Base-by-base conservation (phyloP, 2,329 filamentous ascomycete species). In the Hyphodiscus sp. region DNA sequence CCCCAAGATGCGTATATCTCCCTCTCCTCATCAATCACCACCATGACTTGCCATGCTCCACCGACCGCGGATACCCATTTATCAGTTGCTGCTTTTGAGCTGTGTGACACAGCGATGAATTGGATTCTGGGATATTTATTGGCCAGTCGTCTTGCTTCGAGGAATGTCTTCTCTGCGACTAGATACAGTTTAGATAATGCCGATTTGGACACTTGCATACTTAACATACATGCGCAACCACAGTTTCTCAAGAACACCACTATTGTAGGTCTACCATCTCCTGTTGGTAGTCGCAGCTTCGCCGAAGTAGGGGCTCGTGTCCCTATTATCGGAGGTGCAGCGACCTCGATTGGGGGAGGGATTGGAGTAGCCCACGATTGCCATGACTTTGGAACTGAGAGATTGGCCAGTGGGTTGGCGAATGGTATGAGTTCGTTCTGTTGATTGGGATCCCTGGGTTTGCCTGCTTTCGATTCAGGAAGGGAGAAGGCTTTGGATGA, bases 101-200 rank as follows among this genome's bases (percentile, higher is more conserved):
- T 81, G 68, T 87, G 83, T 7, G 82, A 85, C 18, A 87, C 72
- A 48, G 82, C 83, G 51, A 86, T 68, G 71, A 80, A 86, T 62
- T 76, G 71, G 4, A 85, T 65, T 20, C 73, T 68, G 9, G 71
- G 71, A 66, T 85, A 72, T 49, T 72, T 66, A 45, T 74, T 73
- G 15, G 82, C 82, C 51, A 82, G 67, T 42, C 73, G 67, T 45
- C 80, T 75, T 38, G 87, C 71, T 47, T 68, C 65, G 51, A 76
- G 74, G 69, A 86, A 87, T 13, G 78, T 79, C 67, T 87, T 86
- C 65, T 87, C 85, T 18, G 84, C 83, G 66, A 87, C 84, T 87
- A 53, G 6, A 44, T 6, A 16, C 18, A 44, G n/a, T 4, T 16
- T 50, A 41, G 18, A 6, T 44, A 41, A 13, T 11, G 20, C 26